These are phyloP conservation scores for Globisporangium canariense DNA, from an alignment of 352 stramenopile species.

Conservation along the genomic window DNA sequence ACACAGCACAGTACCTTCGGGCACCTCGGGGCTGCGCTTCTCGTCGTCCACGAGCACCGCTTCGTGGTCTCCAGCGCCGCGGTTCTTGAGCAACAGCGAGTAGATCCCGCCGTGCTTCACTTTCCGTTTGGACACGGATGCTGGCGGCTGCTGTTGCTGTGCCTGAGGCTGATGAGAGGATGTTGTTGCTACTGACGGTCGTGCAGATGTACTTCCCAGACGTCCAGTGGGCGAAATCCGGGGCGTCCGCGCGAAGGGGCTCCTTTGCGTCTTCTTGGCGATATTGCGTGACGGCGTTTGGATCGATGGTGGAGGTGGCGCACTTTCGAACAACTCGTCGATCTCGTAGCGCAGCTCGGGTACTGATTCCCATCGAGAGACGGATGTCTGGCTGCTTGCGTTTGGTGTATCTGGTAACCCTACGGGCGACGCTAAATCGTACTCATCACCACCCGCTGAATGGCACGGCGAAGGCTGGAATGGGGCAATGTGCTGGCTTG, in stretches of 20 bases:
- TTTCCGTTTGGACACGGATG: conserved; percentile 42
- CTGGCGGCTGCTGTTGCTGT: not conserved
- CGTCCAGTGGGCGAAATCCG: conserved; percentile 10
- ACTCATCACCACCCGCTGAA: conserved; percentile 40
- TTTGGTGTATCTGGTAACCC: conserved; percentile 46
- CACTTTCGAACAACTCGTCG: not conserved
- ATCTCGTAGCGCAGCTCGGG: conserved; percentile 21
- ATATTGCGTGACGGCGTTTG: conserved; percentile 10
- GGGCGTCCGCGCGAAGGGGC: not conserved
- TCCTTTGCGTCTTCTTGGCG: conserved; percentile 7
- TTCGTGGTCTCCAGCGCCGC: conserved; percentile 34
- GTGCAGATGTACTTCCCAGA: not conserved
- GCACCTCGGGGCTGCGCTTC: conserved; percentile 24
- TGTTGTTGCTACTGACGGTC: not conserved
- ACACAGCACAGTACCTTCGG: conserved; percentile 14
- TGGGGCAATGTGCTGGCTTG: conserved; percentile 31
- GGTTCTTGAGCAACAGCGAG: conserved; percentile 69
- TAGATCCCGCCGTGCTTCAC: conserved; percentile 77
- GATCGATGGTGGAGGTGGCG: not conserved
- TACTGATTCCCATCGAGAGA: conserved; percentile 24
- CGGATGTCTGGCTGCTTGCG: conserved; percentile 9
- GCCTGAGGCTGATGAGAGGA: not conserved
- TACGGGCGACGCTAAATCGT: conserved; percentile 65
- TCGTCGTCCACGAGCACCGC: conserved; percentile 45
- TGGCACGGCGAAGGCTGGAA: conserved; percentile 38